Evolutionary conservation across 2,329 filamentous ascomycete genomes (phyloP), one percentile per base, ranked within the genome.

Genomic region (Paecilomyces sp.): DNA sequence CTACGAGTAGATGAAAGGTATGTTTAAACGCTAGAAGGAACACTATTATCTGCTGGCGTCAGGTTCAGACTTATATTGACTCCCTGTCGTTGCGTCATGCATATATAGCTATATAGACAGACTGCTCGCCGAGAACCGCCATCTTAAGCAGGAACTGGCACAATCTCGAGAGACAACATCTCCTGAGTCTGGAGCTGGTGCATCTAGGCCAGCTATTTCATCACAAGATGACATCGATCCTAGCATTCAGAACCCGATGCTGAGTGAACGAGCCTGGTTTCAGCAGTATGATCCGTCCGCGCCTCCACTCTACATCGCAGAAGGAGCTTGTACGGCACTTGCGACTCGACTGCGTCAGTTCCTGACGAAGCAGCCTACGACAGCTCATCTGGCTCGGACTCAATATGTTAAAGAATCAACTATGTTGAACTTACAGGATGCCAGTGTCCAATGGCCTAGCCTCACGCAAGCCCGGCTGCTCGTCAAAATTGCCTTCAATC

Each of bases 261-360:
- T 72, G 24, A 71, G 73, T 34, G 73, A 75, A 36, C 67, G 71
- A 15, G 69, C 70, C 41, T 75, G 70, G 74, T 75, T 74, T 58
- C 70, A 74, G 51, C 66, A 67, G 9, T 72, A 74, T 54, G 71
- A 72, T 57, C 66, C 71, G 2, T 72, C 69, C 5, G 70, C 68
- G 36, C 71, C 71, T n/a, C 71, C 71, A 13, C 71, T 73, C 53
- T 75, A 75, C 58, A 68, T 75, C 50, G 71, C 73, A 25, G 74
- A 75, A 62, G 74, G 73, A 33, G 73, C 73, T 24, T 75, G 73
- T 59, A 74, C 73, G 15, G 74, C 74, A 3, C 76, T 76, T 64
- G 74, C 74, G 9, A 75, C 71, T 13, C 71, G 73, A 28, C 70
- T 76, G 60, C 71, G 74, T 12, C 71, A 73, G 25, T 74, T 72